Percentiles rank a stretch among this genome's conserved stretches.
Evolutionary conservation across 495 filamentous ascomycete genomes (phyloP).

Genomic region (Neurospora sp.): DNA sequence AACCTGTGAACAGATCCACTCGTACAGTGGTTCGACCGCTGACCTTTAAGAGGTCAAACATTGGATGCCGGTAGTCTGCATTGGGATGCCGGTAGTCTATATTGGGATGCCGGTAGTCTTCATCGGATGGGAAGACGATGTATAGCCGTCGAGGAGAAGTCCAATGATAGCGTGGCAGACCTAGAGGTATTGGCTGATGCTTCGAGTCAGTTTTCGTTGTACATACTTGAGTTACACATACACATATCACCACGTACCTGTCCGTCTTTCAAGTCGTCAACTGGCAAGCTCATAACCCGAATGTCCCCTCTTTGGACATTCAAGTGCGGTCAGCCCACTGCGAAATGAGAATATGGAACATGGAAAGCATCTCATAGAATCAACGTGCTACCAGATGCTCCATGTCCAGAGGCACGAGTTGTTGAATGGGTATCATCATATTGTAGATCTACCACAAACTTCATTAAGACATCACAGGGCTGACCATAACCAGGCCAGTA

Average conservation of each 20-base stretch:
- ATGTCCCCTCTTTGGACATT: neutral
- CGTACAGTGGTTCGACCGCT: constrained; percentile 10
- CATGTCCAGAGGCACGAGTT: neutral
- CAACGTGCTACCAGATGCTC: neutral
- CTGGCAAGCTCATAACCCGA: neutral
- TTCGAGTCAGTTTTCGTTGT: neutral
- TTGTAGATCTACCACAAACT: neutral
- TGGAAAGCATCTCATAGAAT: neutral
- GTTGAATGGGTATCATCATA: neutral
- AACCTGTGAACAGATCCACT: constrained; percentile 11
- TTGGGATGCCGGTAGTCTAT: neutral
- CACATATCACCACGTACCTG: neutral
- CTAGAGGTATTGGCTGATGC: neutral
- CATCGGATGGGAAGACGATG: neutral
- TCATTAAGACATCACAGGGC: neutral
- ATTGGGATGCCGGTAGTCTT: neutral
- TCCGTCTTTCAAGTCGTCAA: neutral
- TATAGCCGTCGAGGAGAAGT: neutral
- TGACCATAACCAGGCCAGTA: neutral
- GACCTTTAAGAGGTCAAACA: constrained; percentile 4
- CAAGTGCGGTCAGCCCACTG: neutral
- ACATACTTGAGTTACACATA: neutral
- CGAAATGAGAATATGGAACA: neutral
- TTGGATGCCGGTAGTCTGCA: neutral
- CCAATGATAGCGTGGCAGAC: neutral